Evolutionary conservation across 768 basidiomycete genomes (phyloP).

Genomic region (Symmetrospora coprosmae): DNA sequence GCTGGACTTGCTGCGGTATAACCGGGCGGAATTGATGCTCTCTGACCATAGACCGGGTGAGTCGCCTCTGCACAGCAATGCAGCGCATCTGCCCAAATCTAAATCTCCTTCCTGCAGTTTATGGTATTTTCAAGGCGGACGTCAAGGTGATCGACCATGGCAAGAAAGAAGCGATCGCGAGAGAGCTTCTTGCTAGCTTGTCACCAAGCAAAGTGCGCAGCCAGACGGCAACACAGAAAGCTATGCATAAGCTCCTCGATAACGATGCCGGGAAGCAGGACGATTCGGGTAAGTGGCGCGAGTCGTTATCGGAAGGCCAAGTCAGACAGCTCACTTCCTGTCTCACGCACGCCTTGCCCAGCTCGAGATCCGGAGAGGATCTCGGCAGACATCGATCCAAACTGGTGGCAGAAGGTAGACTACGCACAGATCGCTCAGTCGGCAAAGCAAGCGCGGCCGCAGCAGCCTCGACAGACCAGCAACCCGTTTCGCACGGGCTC

Average conservation of each 20-base stretch:
- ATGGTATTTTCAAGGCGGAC: slow-evolving; percentile 62
- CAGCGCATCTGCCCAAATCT: background rate
- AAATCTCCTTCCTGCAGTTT: slow-evolving; percentile 45
- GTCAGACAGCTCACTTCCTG: no score
- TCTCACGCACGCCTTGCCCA: no score
- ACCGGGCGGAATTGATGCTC: slow-evolving; percentile 66
- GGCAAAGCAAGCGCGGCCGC: no score
- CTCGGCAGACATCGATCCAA: no score
- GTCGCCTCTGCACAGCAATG: slow-evolving; percentile 11
- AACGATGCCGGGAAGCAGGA: background rate
- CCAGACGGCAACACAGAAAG: background rate
- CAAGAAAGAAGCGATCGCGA: slow-evolving; percentile 47
- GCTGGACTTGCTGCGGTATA: slow-evolving; percentile 64
- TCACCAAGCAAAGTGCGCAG: slow-evolving; percentile 25
- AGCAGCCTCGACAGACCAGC: no score
- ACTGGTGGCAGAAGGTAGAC: no score
- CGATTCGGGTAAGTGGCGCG: no score
- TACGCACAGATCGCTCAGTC: no score
- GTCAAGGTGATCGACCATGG: slow-evolving; percentile 63
- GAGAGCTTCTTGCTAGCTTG: slow-evolving; percentile 36
- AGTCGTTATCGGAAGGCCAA: no score
- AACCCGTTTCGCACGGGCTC: no score
- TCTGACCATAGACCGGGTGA: slow-evolving; percentile 90
- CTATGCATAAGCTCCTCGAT: background rate
- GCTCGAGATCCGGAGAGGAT: no score